Evolutionary conservation across 129 eudicot species (phyloP).

Genomic region (Ambrosia trifida): DNA sequence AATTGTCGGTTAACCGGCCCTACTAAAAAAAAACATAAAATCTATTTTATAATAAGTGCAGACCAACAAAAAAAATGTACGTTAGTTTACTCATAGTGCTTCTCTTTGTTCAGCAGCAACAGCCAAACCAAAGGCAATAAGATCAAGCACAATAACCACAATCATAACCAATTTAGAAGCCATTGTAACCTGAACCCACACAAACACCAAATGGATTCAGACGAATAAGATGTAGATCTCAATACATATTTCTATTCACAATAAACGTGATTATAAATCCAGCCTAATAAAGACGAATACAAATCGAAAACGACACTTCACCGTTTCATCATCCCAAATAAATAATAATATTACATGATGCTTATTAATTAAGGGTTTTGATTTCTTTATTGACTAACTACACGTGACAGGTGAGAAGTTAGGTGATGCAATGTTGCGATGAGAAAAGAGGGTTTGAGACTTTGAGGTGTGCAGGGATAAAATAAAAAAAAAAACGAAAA

Average conservation of each 20-base stretch:
- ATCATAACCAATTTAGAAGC: constrained; percentile 59
- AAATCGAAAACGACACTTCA: constrained; percentile 30
- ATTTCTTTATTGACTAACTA: neutral
- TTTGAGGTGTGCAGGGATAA: no score
- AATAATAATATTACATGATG: neutral
- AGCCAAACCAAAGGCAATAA: constrained; percentile 73
- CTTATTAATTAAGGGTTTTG: constrained; percentile 25
- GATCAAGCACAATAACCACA: constrained; percentile 46
- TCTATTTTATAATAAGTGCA: neutral
- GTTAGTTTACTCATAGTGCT: constrained; percentile 52
- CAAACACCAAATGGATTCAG: neutral
- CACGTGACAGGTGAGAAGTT: constrained; percentile 22
- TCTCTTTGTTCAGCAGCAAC: constrained; percentile 75
- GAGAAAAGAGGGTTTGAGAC: no score
- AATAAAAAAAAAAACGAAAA: no score
- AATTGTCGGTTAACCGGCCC: no score
- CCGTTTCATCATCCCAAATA: constrained; percentile 13
- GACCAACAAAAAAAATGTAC: neutral
- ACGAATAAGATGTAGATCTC: constrained; percentile 29
- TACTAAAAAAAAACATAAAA: no score
- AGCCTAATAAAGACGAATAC: constrained; percentile 22
- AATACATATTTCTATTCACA: constrained; percentile 5
- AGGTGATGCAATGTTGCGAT: no score
- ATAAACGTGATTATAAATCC: neutral
- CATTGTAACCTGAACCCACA: constrained; percentile 33